Percentiles rank a stretch among this genome's conserved stretches.
Conservation (phyloP, 2,329 filamentous ascomycete genomes). For the Ceratocystis colombiana region DNA sequence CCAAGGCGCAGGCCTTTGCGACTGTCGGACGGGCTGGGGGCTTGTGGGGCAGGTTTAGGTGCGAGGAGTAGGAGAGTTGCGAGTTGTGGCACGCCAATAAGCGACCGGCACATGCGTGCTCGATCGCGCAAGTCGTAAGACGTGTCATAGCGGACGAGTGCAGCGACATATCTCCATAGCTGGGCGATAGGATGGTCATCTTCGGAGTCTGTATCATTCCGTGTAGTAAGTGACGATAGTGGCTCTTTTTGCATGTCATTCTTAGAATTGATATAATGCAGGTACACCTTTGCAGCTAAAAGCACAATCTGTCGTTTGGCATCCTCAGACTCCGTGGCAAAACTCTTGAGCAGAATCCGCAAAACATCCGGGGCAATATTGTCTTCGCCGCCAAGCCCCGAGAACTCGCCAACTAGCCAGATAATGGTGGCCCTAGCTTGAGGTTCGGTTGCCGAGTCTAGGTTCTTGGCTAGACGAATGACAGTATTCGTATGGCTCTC, state of each 20-base stretch:
- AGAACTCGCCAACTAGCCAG: slow-evolving; percentile 93
- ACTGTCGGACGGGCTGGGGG: slow-evolving; percentile 77
- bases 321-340: slow-evolving; percentile 70
- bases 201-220: slow-evolving; percentile 34
- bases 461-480: slow-evolving; percentile 76
- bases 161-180: slow-evolving; percentile 74
- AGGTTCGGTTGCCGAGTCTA: slow-evolving; percentile 78
- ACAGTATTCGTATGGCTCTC: slow-evolving; percentile 73
- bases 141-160: slow-evolving; percentile 82
- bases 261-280: slow-evolving; percentile 69
- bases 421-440: slow-evolving; percentile 89
- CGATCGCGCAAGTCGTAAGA: slow-evolving; percentile 93
- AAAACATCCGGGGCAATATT: slow-evolving; percentile 91
- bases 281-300: slow-evolving; percentile 89
- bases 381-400: slow-evolving; percentile 66
- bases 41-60: slow-evolving; percentile 86
- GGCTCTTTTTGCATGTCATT: slow-evolving; percentile 36
- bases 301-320: slow-evolving; percentile 88
- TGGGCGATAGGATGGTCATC: slow-evolving; percentile 58
- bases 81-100: slow-evolving; percentile 74
- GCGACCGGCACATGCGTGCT: slow-evolving; percentile 73
- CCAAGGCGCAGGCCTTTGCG: slow-evolving; percentile 70
- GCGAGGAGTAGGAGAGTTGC: slow-evolving; percentile 84
- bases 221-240: slow-evolving; percentile 31
- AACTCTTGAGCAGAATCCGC: slow-evolving; percentile 75